Evolutionary conservation across 345 rosid genomes (phyloP).

Genomic region (Corchorus capsularis): DNA sequence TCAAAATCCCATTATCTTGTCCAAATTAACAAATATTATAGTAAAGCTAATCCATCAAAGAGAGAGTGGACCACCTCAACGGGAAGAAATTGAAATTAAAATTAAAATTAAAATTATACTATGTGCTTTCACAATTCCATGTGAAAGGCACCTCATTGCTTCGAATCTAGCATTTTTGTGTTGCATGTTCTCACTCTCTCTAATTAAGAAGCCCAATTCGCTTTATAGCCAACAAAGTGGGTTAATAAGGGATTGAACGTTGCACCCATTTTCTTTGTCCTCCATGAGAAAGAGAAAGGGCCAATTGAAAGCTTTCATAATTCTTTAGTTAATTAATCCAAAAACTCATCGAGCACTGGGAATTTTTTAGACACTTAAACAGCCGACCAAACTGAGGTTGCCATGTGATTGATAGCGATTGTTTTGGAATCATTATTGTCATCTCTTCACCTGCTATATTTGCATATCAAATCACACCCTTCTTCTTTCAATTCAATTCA

Average conservation of each 20-base stretch:
- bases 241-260: constrained; percentile 27
- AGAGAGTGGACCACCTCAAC: constrained; percentile 45
- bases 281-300: constrained; percentile 18
- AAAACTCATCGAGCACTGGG: constrained; percentile 33
- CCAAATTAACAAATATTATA: constrained; percentile 22
- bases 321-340: constrained; percentile 32
- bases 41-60: constrained; percentile 33
- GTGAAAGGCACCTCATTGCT: constrained; percentile 48
- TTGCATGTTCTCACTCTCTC: constrained; percentile 45
- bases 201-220: constrained; percentile 20
- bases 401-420: constrained; percentile 62
- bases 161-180: constrained; percentile 45
- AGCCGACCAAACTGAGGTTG: constrained; percentile 53
- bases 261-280: constrained; percentile 30
- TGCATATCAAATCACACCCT: not conserved
- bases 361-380: constrained; percentile 36
- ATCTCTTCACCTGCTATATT: constrained; percentile 31
- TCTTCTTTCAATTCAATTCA: constrained; percentile 12
- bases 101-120: too few species aligned
- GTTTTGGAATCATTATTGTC: constrained; percentile 43
- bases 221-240: constrained; percentile 41
- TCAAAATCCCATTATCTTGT: constrained; percentile 26
- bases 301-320: constrained; percentile 32
- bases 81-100: not conserved
- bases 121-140: constrained; percentile 27